Evolutionary conservation across 1,284 basidiomycete genomes (phyloP), one percentile per base, ranked within the genome.

Genomic region (Ganoderma resinaceum): DNA sequence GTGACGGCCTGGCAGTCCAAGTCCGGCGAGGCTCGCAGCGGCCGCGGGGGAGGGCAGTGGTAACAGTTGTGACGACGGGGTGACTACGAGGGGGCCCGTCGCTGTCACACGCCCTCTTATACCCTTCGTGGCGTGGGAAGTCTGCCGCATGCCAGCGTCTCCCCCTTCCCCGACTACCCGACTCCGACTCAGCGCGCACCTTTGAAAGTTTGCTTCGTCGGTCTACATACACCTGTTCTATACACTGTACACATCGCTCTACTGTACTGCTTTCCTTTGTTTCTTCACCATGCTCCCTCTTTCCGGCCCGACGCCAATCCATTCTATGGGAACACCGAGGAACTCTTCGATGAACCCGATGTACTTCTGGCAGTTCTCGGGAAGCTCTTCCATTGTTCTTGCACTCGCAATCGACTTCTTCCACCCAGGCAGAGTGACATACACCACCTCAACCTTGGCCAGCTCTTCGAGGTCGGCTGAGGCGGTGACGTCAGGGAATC

Each of bases 401-500:
- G 84, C 83, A 1, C 86, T 80, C 63, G 88, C 87, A 76, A 99
- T 99, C 66, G 92, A 88, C 9, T 86, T 82, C 81, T 96, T 86
- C 98, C 98, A 99, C 49, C 98, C 98, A 3, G 96, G 93, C 7
- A 99, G 82, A 2, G 95, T 97, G 73, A 91, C 89, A 83, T 99
- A 99, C 72, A 90, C 86, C 59, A 99, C 97, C 67, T 95, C 88
- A 26, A 97, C 95, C 72, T 89, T 85, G 26, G 87, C 90, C 26
- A 98, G 86, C 42, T 92, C 80, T 71, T 95, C 95, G 58, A 99
- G 87, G 81, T 98, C 91, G 72, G 97, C 97, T 92, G 74, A 43
- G 49, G 43, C 40, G 61, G 68, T 42, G 43, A 55, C 23, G 61
- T 76, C 46, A 75, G 63, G 61, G 31, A 31, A 1, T 40, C 20